These are phyloP conservation scores for Hypoxylon subgilvum DNA, from an alignment of 495 filamentous ascomycete genomes.

Conservation along the genomic window DNA sequence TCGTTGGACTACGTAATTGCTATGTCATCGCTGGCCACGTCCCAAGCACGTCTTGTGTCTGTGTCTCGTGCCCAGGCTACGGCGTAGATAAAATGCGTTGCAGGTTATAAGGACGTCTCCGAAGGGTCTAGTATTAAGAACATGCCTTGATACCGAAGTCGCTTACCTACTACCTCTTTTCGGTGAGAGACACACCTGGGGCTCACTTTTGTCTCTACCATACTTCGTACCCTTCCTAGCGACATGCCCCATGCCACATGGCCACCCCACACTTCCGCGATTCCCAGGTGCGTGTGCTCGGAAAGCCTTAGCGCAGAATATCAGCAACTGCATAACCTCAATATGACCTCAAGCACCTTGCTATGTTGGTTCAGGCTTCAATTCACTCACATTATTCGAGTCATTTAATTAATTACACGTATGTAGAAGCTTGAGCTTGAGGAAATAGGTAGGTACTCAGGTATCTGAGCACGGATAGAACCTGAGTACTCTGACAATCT, in stretches of 20 bases:
- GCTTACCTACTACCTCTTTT: background rate
- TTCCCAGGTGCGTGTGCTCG: slow-evolving; percentile 30
- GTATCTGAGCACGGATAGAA: no score
- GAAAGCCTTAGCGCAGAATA: slow-evolving; percentile 24
- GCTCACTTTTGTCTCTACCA: no score
- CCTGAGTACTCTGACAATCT: no score
- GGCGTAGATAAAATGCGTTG: background rate
- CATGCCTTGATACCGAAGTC: slow-evolving; percentile 8
- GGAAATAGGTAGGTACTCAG: no score
- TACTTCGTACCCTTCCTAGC: slow-evolving; percentile 4
- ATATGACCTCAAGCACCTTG: background rate
- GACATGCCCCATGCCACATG: no score
- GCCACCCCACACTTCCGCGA: slow-evolving; percentile 16
- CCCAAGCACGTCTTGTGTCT: background rate
- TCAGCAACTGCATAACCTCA: slow-evolving; percentile 1
- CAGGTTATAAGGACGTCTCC: background rate
- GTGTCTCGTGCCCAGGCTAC: background rate
- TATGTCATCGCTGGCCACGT: slow-evolving; percentile 3
- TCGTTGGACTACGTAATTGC: slow-evolving; percentile 21
- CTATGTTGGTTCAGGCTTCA: no score
- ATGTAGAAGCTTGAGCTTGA: no score
- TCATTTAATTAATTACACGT: no score
- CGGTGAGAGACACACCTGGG: background rate
- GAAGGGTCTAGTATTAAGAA: no score
- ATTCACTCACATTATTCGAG: no score